Conservation (phyloP, 306 rosid genomes). For the Ceratonia siliqua region DNA sequence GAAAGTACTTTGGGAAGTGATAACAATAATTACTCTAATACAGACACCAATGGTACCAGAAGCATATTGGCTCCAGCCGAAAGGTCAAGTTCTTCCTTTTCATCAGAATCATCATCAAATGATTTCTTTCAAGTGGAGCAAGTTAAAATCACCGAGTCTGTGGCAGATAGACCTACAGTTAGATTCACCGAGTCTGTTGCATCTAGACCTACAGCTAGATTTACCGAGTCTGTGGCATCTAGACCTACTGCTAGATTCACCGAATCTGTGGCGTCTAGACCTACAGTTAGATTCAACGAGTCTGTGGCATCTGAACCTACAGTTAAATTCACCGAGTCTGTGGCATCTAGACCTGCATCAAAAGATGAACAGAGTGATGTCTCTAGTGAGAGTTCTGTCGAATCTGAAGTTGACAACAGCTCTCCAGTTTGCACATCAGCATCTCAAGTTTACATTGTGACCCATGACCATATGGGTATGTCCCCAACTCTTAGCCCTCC, state of each 20-base stretch:
- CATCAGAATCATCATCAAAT: constrained; percentile 32
- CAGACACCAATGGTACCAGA: constrained; percentile 32
- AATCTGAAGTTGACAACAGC: constrained; percentile 35
- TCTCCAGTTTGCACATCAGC: constrained; percentile 32
- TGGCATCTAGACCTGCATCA: constrained; percentile 12
- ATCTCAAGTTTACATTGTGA: constrained; percentile 30
- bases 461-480: constrained; percentile 29
- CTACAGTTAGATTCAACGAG: too few relatives aligned
- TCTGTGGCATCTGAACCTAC: too few relatives aligned
- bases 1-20: constrained; percentile 3
- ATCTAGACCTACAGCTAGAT: too few relatives aligned
- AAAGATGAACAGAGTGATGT: constrained; percentile 31
- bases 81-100: constrained; percentile 36
- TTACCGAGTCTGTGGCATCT: too few relatives aligned
- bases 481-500: constrained; percentile 54
- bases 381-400: constrained; percentile 34
- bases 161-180: too few relatives aligned
- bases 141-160: too few relatives aligned
- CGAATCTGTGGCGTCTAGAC: too few relatives aligned
- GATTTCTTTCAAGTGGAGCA: constrained; percentile 41
- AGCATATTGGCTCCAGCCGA: constrained; percentile 10
- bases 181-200: too few relatives aligned
- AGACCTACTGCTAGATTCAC: too few relatives aligned
- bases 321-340: constrained; percentile 15
- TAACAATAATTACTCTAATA: constrained; percentile 2